Conservation (phyloP, 257 asterid species). For the Lantana camara region DNA sequence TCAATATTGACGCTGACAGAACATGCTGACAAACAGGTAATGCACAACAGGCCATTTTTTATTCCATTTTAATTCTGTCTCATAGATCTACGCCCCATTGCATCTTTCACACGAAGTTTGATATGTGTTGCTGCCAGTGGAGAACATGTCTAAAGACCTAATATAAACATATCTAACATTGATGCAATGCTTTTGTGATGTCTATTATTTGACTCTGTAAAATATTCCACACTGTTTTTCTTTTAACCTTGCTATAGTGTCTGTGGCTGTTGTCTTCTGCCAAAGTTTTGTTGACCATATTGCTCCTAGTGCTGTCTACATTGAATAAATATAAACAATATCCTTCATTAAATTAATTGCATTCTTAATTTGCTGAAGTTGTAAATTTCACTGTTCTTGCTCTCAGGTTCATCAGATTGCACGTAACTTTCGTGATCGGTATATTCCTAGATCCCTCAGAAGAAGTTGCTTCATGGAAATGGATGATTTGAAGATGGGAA, state of each 20-base stretch:
- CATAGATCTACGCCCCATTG: slow-evolving; percentile 5
- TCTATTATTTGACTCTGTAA: not conserved
- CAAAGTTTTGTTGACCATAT: not conserved
- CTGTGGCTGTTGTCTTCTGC: slow-evolving; percentile 6
- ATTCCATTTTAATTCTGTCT: slow-evolving; percentile 6
- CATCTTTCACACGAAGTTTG: slow-evolving; percentile 10
- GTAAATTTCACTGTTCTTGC: slow-evolving; percentile 21
- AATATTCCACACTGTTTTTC: not conserved
- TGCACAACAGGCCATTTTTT: not conserved
- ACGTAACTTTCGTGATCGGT: slow-evolving; percentile 80
- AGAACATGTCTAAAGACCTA: not conserved
- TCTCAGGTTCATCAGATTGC: slow-evolving; percentile 91
- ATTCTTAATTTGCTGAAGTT: slow-evolving; percentile 21
- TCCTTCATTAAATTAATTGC: too few relatives aligned
- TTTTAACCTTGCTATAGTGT: not conserved
- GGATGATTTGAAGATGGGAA: slow-evolving; percentile 52
- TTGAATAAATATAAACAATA: too few relatives aligned
- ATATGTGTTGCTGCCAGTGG: slow-evolving; percentile 3
- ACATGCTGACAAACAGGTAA: slow-evolving; percentile 55
- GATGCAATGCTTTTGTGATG: not conserved
- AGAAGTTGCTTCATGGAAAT: slow-evolving; percentile 52
- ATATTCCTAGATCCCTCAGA: slow-evolving; percentile 70
- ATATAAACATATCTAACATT: slow-evolving; percentile 4
- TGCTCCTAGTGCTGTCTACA: not conserved
- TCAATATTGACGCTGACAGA: slow-evolving; percentile 50